Base-by-base conservation (phyloP, 2,329 filamentous ascomycete genomes). In the Herpotrichia juniperi region DNA sequence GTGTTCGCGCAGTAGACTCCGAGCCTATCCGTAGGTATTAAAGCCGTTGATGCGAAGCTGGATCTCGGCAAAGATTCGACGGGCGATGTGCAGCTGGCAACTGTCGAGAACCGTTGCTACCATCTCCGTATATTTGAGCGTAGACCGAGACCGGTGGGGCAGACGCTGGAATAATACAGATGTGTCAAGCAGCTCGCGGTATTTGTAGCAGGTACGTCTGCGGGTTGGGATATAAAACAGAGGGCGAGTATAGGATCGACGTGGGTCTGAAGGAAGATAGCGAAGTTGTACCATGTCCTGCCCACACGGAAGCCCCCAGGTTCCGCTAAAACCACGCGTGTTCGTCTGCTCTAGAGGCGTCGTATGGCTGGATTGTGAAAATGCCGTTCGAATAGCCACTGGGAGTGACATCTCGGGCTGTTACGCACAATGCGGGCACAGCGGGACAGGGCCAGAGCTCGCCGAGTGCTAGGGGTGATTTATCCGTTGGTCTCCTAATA, bases 1-100 rank as follows among this genome's bases (percentile, higher is more conserved):
- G 35, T 56, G 59, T 51, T n/a, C n/a, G 50, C 46, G 42, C 42
- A 56, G 42, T 47, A 40, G 44, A 48, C 35, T 11, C 19, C 26
- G 22, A 50, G 48, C 35, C 66, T 74, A 75, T 48, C 72, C 72
- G 71, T 75, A 75, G 31, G 66, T 70, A 62, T 74, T 74, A 68
- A 74, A 74, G 58, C 73, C 72, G 72, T 74, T 74, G 59, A 75
- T 70, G 68, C 72, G 72, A 54, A 66, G 65, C 59, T 72, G 67
- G 58, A 68, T 65, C 62, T 72, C 72, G 59, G 69, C 64, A 64
- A 69, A 57, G 60, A 75, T 72, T 66, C 69, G 71, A 66, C 72
- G 72, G 59, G 70, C 62, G 64, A 68, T 66, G 60, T 72, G 68
- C 66, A 68, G 67, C 63, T 71, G 67, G 60, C 64, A 65, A 57